These are phyloP conservation scores for Myxozyma neglecta DNA, from an alignment of 805 yeast genomes.

Conservation along the genomic window DNA sequence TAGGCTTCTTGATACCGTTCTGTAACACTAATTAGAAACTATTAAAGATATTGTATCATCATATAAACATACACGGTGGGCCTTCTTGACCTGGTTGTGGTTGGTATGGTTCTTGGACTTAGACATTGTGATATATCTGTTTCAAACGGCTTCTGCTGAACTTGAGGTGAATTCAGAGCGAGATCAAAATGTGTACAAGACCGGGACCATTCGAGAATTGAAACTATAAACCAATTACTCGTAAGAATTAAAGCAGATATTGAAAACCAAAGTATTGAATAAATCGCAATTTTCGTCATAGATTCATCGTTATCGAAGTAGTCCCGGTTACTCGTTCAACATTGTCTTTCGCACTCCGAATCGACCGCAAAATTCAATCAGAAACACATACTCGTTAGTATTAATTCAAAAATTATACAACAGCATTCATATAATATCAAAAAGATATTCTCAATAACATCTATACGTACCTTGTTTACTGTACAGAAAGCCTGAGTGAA, in stretches of 20 bases:
- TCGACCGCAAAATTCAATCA: background rate
- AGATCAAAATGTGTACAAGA: no score
- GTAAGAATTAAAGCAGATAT: no score
- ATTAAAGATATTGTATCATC: background rate
- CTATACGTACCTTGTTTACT: background rate
- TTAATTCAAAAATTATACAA: no score
- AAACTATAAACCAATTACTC: no score
- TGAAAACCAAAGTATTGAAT: no score
- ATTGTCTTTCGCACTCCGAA: background rate
- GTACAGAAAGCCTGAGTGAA: conserved; percentile 1
- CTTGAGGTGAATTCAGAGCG: background rate
- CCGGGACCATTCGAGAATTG: no score
- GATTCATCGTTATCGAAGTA: background rate
- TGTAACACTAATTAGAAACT: conserved; percentile 1
- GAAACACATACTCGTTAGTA: background rate
- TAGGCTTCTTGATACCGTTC: conserved; percentile 99
- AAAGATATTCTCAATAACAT: background rate
- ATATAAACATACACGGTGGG: conserved; percentile 66
- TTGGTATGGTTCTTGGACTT: conserved; percentile 99
- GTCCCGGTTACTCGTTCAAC: background rate
- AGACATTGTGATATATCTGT: conserved; percentile 59
- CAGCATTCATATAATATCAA: background rate
- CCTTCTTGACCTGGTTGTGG: conserved; percentile 99
- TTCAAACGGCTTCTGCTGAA: background rate
- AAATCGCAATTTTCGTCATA: no score